Base-by-base conservation (phyloP, 2,329 filamentous ascomycete species). In the Cercospora zeina region DNA sequence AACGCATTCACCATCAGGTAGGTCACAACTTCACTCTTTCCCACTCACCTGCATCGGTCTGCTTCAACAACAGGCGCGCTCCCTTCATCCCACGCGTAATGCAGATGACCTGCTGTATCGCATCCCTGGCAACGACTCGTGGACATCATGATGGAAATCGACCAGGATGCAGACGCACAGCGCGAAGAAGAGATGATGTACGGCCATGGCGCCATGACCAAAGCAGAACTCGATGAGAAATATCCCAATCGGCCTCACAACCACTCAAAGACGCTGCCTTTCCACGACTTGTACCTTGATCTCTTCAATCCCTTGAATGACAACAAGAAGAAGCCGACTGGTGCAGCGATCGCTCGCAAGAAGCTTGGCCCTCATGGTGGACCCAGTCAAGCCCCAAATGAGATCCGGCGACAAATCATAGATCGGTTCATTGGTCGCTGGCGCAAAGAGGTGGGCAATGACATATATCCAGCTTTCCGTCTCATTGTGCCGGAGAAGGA, bases 401-500 rank as follows among this genome's bases (percentile, higher is more conserved):
- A 97, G 74, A 84, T 89, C 65, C 86, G 91, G 37, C 85, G 89
- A 0, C 85, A 87, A 69, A 89, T 97, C 67, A 91, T 99, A 66
- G 86, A 93, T 59, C 83, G 88, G 7, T 99, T 96, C 78, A 91
- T 99, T 68, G 83, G 85, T 13, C 84, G 86, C 74, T 99, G 95
- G 95, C 86, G 93, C 39, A 86, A 86, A 60, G 88, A 96, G 64
- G 93, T 97, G 21, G 95, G 95, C 27, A 80, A 91, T 69, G 95
- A 99, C 75, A 90, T 99, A 70, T 97, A 95, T 73, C 95, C 95
- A 0, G 93, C 91, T 1, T 84, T 99, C 75, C 87, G 95, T 19
- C 83, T 99, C 51, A 96, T 97, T 61, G 82, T 97, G 3, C 93
- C 93, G 0, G 91, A 96, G 71, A 96, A 96, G 73, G 95, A 99